These are phyloP conservation scores for Panellus pusillus DNA, from an alignment of 768 basidiomycete species.

Conservation along the genomic window DNA sequence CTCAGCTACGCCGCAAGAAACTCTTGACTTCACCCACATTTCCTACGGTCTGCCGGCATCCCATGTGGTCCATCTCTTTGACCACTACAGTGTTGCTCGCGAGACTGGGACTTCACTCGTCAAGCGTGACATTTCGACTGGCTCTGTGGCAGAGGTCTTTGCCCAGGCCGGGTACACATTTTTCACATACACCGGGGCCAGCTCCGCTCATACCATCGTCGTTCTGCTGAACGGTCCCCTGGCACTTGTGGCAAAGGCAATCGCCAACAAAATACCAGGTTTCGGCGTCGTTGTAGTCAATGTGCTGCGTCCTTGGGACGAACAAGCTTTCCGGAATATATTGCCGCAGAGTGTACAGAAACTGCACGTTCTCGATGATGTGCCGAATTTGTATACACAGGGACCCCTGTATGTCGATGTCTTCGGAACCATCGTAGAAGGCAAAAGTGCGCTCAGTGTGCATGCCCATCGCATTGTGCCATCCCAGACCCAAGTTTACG, in stretches of 20 bases:
- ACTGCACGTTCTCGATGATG: constrained; percentile 80
- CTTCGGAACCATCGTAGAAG: constrained; percentile 54
- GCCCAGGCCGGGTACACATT: constrained; percentile 62
- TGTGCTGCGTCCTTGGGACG: constrained; percentile 83
- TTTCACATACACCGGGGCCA: constrained; percentile 76
- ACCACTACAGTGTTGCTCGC: constrained; percentile 77
- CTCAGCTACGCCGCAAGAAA: constrained; percentile 83
- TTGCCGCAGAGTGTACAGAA: constrained; percentile 59
- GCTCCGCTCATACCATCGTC: constrained; percentile 60
- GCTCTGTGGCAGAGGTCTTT: constrained; percentile 49
- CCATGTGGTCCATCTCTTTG: constrained; percentile 89
- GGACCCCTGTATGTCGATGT: constrained; percentile 75
- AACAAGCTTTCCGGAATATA: constrained; percentile 54
- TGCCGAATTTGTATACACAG: constrained; percentile 57
- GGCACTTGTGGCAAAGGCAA: constrained; percentile 60
- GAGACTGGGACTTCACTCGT: constrained; percentile 64
- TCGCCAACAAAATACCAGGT: constrained; percentile 43
- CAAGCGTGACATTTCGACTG: constrained; percentile 34
- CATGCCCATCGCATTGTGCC: constrained; percentile 63
- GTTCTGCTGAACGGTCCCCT: constrained; percentile 77
- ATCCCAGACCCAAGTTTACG: constrained; percentile 50
- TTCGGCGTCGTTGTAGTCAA: constrained; percentile 72
- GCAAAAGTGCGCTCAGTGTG: constrained; percentile 37
- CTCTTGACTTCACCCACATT: constrained; percentile 72
- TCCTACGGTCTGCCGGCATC: constrained; percentile 66